Percentiles rank a stretch among this genome's conserved stretches.
These are phyloP conservation scores for Trichophyton simii DNA, from an alignment of 2,329 filamentous ascomycete species.

Conservation along the genomic window DNA sequence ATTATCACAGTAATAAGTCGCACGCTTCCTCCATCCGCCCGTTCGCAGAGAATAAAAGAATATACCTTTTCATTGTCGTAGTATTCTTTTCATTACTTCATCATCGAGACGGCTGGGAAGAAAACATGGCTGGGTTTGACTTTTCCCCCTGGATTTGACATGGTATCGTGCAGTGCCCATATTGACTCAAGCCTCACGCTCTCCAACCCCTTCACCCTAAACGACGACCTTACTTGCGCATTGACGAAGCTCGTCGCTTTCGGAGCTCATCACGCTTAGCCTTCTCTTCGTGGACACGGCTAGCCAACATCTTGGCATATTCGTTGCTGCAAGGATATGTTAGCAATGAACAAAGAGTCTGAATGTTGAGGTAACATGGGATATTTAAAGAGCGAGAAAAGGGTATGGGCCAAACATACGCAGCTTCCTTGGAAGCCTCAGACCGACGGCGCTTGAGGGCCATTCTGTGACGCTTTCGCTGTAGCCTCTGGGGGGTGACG, in stretches of 20 bases:
- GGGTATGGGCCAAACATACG: constrained; percentile 50
- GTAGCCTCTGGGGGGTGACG: constrained; percentile 96
- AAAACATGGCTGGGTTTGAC: constrained; percentile 1
- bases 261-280: constrained; percentile 81
- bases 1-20: background rate
- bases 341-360: constrained; percentile 5
- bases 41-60: background rate
- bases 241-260: constrained; percentile 94
- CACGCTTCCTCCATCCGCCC: background rate
- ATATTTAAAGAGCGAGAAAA: background rate
- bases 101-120: constrained; percentile 1
- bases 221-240: constrained; percentile 58
- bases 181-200: background rate
- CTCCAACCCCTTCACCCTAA: constrained; percentile 7
- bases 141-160: constrained; percentile 1
- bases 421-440: constrained; percentile 97
- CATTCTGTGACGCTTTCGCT: constrained; percentile 98
- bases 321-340: constrained; percentile 56
- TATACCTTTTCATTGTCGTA: constrained; percentile 1
- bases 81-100: constrained; percentile 5
- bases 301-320: constrained; percentile 90
- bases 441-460: constrained; percentile 96
- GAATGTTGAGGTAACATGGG: background rate
- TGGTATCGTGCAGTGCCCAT: background rate
- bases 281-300: constrained; percentile 95